Evolutionary conservation across 2,329 filamentous ascomycete genomes (phyloP), one percentile per base, ranked within the genome.

Genomic region (Ceratocystiopsis brevicomis): DNA sequence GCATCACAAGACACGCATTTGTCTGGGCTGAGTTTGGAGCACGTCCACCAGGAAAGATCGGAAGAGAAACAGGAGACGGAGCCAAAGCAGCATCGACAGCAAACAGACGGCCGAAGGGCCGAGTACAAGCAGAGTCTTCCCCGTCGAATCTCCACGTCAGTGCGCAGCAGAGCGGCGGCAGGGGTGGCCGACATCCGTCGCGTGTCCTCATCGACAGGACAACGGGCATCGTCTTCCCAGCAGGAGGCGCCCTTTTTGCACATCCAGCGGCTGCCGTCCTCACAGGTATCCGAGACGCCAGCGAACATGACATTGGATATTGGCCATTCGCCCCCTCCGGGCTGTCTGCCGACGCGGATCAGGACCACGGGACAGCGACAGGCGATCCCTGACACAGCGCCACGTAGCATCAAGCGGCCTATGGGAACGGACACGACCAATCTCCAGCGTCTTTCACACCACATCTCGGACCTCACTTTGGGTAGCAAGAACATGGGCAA

Each of bases 361-460:
- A 48, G 45, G 17, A 42, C 10, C 8, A 17, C 25, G 10, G 33
- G 13, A 13, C 33, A 9, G 4, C 10, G 33, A 34, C 33, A 34
- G 13, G 4, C 33, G 8, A 42, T 46, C 14, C 45, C 47, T 2
- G 47, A 49, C 6, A 5, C 37, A 12, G 46, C 41, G 2, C 45
- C 37, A 14, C 44, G 41, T 5, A 37, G 25, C 25, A 50, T 45
- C 39, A 45, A 39, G 30, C 48, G 48, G 13, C 41, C 39, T 3
- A 45, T 35, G 4, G 47, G 42, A 15, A 44, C 33, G 38, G 52
- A 50, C 15, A 44, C 50, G 16, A 47, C 48, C 0, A 52, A 51
- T 30, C 34, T 49, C 38, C 46, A 49, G 37, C 43, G 44, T n/a
- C 44, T 50, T 5, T 10, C 17, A 2, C 41, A 45, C 15, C 17